Base-by-base conservation (phyloP, 139 green algal genomes). In the Tetradesmus obliquus region DNA sequence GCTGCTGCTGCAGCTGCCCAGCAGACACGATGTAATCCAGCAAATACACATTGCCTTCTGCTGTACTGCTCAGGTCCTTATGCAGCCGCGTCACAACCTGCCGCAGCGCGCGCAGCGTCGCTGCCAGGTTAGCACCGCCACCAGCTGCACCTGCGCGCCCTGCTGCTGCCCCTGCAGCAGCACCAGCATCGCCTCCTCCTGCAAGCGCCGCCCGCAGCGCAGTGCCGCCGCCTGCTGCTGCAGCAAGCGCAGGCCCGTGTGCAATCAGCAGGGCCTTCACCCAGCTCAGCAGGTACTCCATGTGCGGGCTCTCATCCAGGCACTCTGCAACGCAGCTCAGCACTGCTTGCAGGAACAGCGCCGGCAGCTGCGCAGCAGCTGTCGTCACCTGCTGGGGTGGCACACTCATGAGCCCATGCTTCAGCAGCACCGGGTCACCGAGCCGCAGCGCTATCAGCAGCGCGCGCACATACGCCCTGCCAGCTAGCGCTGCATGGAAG, bases 261-360 rank as follows among this genome's bases (percentile, higher is more conserved):
- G 90, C 69, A 13, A 93, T 76, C 71, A 95, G 94, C 89, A 97
- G 54, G 2, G 93, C 89, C 24, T 91, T 91, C 24, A 94, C 90
- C 96, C 97, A 99, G 54, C 69, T 66, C 80, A 99, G 94, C 80
- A 98, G 84, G 79, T 96, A 97, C 94, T 99, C 97, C 74, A 99
- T 24, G 91, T 99, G 97, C 2, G 97, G 94, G 55, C 88, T 96
- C 9, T 89, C 82, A 6, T 88, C 81, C 55, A 98, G 51, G 15
- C 92, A 88, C 53, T 96, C 95, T 1, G 93, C 95, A 55, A 99
- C 88, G 5, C 92, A 91, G 0, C 60, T 66, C 86, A 98, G 90
- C 66, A 99, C 74, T 15, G 71, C 20, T 22, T 93, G 62, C 55
- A 96, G 76, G 71, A 90, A 93, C 17, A 92, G 91, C 3, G 92